Conservation (phyloP, 768 basidiomycete genomes). For the Kwoniella sp. region DNA sequence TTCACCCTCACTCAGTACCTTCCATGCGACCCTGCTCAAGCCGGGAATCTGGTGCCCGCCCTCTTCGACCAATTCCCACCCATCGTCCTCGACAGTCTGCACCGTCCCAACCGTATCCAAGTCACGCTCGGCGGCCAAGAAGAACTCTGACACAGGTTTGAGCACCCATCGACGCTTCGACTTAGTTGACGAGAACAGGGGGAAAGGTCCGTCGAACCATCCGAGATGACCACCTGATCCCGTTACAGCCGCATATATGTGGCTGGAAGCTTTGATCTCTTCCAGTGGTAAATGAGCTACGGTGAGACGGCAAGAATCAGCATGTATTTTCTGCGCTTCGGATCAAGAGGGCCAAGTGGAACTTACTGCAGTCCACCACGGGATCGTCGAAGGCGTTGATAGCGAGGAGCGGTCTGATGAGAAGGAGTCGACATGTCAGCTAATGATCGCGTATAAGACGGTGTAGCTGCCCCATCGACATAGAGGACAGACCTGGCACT, state of each 20-base stretch:
- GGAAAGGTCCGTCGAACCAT: slow-evolving; percentile 52
- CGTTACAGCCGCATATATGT: slow-evolving; percentile 51
- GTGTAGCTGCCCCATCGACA: too few species aligned
- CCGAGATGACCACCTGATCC: slow-evolving; percentile 56
- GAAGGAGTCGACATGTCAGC: too few species aligned
- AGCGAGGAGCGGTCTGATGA: slow-evolving; percentile 48
- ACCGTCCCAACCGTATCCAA: slow-evolving; percentile 18
- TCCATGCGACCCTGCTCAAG: slow-evolving; percentile 40
- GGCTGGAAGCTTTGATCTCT: slow-evolving; percentile 42
- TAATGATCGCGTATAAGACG: not conserved
- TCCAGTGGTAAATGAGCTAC: slow-evolving; percentile 46
- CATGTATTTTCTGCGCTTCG: not conserved
- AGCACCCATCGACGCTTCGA: slow-evolving; percentile 50
- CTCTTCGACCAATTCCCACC: slow-evolving; percentile 22
- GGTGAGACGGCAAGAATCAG: slow-evolving; percentile 6
- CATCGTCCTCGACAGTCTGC: slow-evolving; percentile 19
- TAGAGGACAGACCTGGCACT: slow-evolving; percentile 8
- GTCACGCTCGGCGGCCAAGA: slow-evolving; percentile 39
- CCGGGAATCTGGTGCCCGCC: slow-evolving; percentile 29
- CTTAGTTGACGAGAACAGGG: slow-evolving; percentile 25
- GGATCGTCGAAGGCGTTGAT: slow-evolving; percentile 58
- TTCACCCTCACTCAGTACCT: slow-evolving; percentile 37
- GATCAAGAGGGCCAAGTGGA: not conserved
- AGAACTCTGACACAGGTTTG: slow-evolving; percentile 46
- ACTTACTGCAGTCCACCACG: slow-evolving; percentile 51